Conservation (phyloP, 2,329 filamentous ascomycete genomes). For the Periconia sp. region DNA sequence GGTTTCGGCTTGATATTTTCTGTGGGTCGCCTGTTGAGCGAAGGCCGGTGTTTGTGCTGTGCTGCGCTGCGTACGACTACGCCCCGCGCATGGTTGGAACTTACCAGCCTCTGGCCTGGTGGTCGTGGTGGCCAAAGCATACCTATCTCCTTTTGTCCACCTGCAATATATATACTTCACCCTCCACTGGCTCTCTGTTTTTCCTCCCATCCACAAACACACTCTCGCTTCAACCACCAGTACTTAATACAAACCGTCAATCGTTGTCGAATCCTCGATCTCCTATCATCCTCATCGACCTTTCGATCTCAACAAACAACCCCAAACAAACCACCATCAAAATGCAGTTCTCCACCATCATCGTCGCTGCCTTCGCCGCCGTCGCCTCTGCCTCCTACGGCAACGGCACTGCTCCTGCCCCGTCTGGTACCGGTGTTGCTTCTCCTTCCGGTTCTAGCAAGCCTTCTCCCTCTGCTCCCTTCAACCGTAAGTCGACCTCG, state of each 20-base stretch:
- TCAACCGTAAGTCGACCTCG: neutral
- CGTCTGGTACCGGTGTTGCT: slow-evolving; percentile 24
- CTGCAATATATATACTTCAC: neutral
- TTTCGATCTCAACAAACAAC: slow-evolving; percentile 5
- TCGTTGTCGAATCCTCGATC: slow-evolving; percentile 2
- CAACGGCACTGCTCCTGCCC: slow-evolving; percentile 29
- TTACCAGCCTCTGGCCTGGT: neutral
- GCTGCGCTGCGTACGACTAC: neutral
- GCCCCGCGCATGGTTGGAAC: neutral
- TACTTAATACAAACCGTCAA: neutral
- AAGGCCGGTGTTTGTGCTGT: too few species aligned
- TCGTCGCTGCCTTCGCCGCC: slow-evolving; percentile 29
- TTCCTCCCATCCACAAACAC: neutral
- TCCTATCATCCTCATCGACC: neutral
- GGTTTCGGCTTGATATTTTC: neutral
- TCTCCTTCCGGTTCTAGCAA: slow-evolving; percentile 5
- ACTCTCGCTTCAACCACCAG: neutral
- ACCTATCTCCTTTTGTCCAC: neutral
- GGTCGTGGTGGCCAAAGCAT: slow-evolving; percentile 1
- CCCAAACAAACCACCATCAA: slow-evolving; percentile 14
- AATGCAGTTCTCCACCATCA: slow-evolving; percentile 36
- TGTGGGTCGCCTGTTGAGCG: neutral
- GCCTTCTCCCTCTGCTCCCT: slow-evolving; percentile 6
- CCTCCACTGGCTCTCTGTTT: neutral
- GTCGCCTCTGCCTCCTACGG: slow-evolving; percentile 26